Evolutionary conservation across 306 rosid genomes (phyloP), one percentile per base, ranked within the genome.

Genomic region (Dalbergia oliveri): DNA sequence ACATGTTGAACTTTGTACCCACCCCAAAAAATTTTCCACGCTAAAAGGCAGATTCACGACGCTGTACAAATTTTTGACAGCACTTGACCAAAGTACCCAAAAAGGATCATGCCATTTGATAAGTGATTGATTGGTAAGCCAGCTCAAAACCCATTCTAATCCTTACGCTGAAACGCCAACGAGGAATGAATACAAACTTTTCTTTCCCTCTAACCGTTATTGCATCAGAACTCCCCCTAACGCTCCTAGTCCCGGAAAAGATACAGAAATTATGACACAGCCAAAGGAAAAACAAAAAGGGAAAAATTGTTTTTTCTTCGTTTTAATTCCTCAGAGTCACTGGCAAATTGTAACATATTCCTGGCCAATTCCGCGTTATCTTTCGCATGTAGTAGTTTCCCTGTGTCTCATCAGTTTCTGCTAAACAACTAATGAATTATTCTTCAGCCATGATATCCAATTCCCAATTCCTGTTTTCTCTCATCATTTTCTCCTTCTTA

Each of bases 361-460:
- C 1, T 5, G 16, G 6, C 8, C 13, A 14, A 12, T 72, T 73
- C 34, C 43, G 19, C 18, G 6, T 61, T 65, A 9, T 66, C 43
- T 54, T 7, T 54, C 60, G 7, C 26, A 16, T 18, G 3, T 54
- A 37, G 60, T 8, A 54, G 21, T 18, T 54, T 49, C 31, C 11
- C 9, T 66, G 45, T 34, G 43, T 49, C 58, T 50, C 44, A 66
- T 39, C 43, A 34, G 47, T 51, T 63, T 50, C 60, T 16, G n/a
- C 67, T 6, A 68, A 54, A 59, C 39, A 53, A 2, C 31, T 2
- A 26, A 33, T 43, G 47, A 3, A 18, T 13, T 50, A 45, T 11
- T 49, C 50, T 59, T 54, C 7, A 80, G 81, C 76, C 39, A 86
- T 88, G 91, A 67, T 21, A 66, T 60, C 68, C 53, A 72, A 54